These are phyloP conservation scores for Rhinocladiella mackenziei DNA, from an alignment of 2,329 filamentous ascomycete genomes.

Conservation along the genomic window DNA sequence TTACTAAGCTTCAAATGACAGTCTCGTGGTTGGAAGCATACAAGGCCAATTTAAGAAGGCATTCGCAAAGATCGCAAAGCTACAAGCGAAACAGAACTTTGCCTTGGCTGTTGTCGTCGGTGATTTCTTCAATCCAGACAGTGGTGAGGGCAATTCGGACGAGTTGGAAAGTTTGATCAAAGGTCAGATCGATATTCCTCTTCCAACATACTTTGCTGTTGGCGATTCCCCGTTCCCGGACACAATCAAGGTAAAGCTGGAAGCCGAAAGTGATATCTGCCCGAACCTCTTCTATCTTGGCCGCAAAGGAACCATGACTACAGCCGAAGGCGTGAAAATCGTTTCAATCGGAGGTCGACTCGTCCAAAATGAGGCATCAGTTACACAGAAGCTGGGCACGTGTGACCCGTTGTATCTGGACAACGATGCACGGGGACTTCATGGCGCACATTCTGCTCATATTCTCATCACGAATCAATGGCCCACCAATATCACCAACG, in stretches of 20 bases:
- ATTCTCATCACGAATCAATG: slow-evolving; percentile 84
- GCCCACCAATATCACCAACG: slow-evolving; percentile 68
- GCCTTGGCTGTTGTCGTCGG: slow-evolving; percentile 79
- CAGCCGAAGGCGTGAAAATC: slow-evolving; percentile 81
- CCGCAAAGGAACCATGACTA: slow-evolving; percentile 82
- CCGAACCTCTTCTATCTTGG: slow-evolving; percentile 88
- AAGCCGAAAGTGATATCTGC: slow-evolving; percentile 70
- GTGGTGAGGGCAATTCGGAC: slow-evolving; percentile 44
- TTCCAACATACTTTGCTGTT: slow-evolving; percentile 88
- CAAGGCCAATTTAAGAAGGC: slow-evolving; percentile 72
- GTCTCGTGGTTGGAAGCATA: slow-evolving; percentile 73
- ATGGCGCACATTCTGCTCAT: slow-evolving; percentile 73
- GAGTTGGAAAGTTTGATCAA: slow-evolving; percentile 63
- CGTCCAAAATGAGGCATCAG: slow-evolving; percentile 53
- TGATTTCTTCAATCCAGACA: slow-evolving; percentile 65
- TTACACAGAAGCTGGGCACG: slow-evolving; percentile 64
- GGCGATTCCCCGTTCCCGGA: slow-evolving; percentile 69
- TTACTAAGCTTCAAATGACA: slow-evolving; percentile 30
- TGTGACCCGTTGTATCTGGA: slow-evolving; percentile 73
- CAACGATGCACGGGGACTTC: slow-evolving; percentile 69
- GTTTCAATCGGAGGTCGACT: slow-evolving; percentile 77
- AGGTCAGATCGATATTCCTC: slow-evolving; percentile 68
- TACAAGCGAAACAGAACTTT: slow-evolving; percentile 86
- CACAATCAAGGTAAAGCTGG: slow-evolving; percentile 66
- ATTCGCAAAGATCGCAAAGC: slow-evolving; percentile 72